Conservation (phyloP, 75 land plant genomes). For the Pinus albicaulis region DNA sequence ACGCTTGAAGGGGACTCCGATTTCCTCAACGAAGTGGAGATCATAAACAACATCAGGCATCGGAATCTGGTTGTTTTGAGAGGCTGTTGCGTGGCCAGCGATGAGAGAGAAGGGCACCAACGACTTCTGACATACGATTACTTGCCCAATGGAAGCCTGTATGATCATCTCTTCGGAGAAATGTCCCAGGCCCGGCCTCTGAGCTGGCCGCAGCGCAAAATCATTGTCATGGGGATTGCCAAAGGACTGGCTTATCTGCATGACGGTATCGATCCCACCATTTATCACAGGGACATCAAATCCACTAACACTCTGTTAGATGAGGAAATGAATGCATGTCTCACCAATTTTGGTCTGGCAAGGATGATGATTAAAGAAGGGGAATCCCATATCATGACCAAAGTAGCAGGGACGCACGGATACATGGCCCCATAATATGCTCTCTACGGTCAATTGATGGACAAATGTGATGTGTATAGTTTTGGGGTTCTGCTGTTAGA, state of each 20-base stretch:
- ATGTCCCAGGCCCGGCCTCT: slow-evolving; percentile 5
- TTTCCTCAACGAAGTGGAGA: slow-evolving; percentile 80
- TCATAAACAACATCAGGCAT: slow-evolving; percentile 77
- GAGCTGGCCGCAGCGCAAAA: slow-evolving; percentile 73
- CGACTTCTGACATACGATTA: slow-evolving; percentile 71
- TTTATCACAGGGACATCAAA: slow-evolving; percentile 55
- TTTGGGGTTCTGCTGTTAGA: slow-evolving; percentile 40
- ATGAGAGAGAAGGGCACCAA: slow-evolving; percentile 17
- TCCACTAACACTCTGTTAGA: slow-evolving; percentile 51
- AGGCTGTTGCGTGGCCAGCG: slow-evolving; percentile 67
- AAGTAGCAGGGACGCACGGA: slow-evolving; percentile 27
- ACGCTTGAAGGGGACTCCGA: slow-evolving; percentile 60
- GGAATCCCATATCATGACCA: slow-evolving; percentile 13
- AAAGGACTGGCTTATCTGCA: slow-evolving; percentile 53
- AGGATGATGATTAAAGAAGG: slow-evolving; percentile 16
- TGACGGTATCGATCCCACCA: slow-evolving; percentile 30
- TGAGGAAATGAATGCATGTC: slow-evolving; percentile 40
- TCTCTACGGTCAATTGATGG: slow-evolving; percentile 16
- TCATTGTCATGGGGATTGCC: slow-evolving; percentile 68
- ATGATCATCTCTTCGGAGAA: slow-evolving; percentile 46
- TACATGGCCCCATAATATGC: slow-evolving; percentile 45
- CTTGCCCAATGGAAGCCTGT: slow-evolving; percentile 76
- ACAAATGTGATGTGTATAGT: slow-evolving; percentile 38
- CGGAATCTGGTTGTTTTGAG: slow-evolving; percentile 71
- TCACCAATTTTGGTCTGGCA: slow-evolving; percentile 51